phyloP scores from a whole-genome alignment of 345 rosid species.

The Stellera chamaejasme region DNA sequence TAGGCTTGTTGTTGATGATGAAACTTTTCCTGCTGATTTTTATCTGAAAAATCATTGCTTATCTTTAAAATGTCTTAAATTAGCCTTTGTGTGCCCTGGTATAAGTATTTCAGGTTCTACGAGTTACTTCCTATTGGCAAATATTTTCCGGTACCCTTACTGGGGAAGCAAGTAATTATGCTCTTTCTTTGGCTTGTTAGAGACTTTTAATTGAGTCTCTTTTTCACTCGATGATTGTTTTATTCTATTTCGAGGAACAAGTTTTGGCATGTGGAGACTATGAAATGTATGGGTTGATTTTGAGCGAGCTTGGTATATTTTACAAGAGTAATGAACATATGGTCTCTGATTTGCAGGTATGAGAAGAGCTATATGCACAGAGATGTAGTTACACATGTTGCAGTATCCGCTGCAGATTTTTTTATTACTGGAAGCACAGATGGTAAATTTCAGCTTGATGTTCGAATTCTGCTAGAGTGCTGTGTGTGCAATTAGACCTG shows the following conservation, averaged over 20 bases:
- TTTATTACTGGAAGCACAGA: constrained; percentile 88
- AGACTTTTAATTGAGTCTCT: constrained; percentile 1
- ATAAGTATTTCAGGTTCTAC: no score
- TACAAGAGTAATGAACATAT: no score
- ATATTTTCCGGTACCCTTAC: no score
- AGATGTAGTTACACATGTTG: constrained; percentile 92
- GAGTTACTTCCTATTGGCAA: no score
- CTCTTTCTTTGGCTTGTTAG: neutral
- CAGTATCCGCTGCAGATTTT: constrained; percentile 87
- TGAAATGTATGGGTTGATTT: no score
- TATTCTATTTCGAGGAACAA: neutral
- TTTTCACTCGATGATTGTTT: neutral
- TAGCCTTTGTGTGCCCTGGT: no score
- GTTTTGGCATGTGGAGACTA: no score
- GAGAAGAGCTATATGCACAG: constrained; percentile 98
- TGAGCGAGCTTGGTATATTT: no score
- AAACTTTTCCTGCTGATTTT: no score
- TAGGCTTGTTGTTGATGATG: no score
- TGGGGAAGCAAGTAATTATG: neutral
- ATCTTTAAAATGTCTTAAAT: no score
- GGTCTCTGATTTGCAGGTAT: constrained; percentile 40
- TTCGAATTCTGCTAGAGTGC: neutral
- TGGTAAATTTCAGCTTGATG: constrained; percentile 34
- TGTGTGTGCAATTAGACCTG: neutral
- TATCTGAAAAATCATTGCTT: no score